These are phyloP conservation scores for Rhexocercosporidium sp. DNA, from an alignment of 2,329 filamentous ascomycete genomes.

Conservation along the genomic window DNA sequence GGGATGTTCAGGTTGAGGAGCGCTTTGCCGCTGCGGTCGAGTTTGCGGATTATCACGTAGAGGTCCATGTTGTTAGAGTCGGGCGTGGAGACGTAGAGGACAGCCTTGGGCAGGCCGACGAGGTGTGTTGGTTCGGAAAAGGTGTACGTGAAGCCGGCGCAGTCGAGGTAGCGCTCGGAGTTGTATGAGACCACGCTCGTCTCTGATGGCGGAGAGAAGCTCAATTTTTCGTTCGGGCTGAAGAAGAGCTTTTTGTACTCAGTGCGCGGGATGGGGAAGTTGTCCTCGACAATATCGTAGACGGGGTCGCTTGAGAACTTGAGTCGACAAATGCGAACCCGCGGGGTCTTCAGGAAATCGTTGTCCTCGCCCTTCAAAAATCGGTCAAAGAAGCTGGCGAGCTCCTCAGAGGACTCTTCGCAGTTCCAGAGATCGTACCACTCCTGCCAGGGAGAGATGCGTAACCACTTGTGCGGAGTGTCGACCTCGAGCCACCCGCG, in stretches of 20 bases:
- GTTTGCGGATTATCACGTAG: constrained; percentile 51
- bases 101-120: constrained; percentile 52
- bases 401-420: constrained; percentile 44
- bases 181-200: constrained; percentile 30
- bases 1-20: constrained; percentile 52
- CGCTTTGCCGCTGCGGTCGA: constrained; percentile 48
- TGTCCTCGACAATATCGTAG: not conserved
- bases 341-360: constrained; percentile 52
- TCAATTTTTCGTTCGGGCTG: not conserved
- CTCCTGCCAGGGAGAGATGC: constrained; percentile 45
- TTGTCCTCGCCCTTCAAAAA: constrained; percentile 52
- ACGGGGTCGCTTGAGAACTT: not conserved
- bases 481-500: not conserved
- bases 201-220: not conserved
- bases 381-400: constrained; percentile 51
- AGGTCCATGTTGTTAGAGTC: constrained; percentile 51
- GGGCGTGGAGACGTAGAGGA: constrained; percentile 51
- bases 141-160: constrained; percentile 45
- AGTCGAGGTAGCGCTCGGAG: constrained; percentile 8
- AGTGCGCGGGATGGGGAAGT: constrained; percentile 1
- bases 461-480: constrained; percentile 17
- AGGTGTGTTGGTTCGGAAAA: constrained; percentile 48
- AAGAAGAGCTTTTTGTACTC: constrained; percentile 4
- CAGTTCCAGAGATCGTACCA: constrained; percentile 50
- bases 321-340: constrained; percentile 46